Conservation (phyloP, 352 stramenopile genomes). For the Phytophthora ramorum region DNA sequence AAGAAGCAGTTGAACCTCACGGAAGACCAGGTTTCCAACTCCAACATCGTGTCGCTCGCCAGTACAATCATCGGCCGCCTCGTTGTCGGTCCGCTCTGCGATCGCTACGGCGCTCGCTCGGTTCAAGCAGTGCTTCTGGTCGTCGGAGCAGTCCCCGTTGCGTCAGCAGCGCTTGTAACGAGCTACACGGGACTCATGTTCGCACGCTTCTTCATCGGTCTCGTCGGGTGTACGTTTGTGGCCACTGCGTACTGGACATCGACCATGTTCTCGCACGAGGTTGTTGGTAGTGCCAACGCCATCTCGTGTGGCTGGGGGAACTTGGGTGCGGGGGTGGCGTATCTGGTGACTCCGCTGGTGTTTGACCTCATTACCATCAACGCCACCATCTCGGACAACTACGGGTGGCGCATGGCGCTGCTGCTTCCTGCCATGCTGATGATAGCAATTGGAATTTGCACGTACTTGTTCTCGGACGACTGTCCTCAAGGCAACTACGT, state of each 20-base stretch:
- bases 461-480: conserved; percentile 31
- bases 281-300: conserved; percentile 31
- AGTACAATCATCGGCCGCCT: conserved; percentile 93
- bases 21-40: conserved; percentile 87
- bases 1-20: conserved; percentile 81
- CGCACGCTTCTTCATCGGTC: conserved; percentile 93
- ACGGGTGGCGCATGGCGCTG: conserved; percentile 54
- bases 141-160: conserved; percentile 79
- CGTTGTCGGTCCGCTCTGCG: conserved; percentile 90
- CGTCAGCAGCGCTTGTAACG: conserved; percentile 78
- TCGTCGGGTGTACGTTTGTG: conserved; percentile 88
- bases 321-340: conserved; percentile 87
- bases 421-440: conserved; percentile 88
- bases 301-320: conserved; percentile 93
- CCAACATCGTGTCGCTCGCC: conserved; percentile 87
- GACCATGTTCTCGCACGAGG: conserved; percentile 30
- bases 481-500: conserved; percentile 53
- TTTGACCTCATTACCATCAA: conserved; percentile 85
- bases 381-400: conserved; percentile 41
- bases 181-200: conserved; percentile 72
- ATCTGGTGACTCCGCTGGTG: conserved; percentile 84
- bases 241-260: conserved; percentile 32
- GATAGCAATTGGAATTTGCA: conserved; percentile 65
- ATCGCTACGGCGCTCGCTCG: conserved; percentile 89
- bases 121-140: conserved; percentile 79